Evolutionary conservation across 805 yeast species (phyloP).

Genomic region (Candida pseudofarinosa): DNA sequence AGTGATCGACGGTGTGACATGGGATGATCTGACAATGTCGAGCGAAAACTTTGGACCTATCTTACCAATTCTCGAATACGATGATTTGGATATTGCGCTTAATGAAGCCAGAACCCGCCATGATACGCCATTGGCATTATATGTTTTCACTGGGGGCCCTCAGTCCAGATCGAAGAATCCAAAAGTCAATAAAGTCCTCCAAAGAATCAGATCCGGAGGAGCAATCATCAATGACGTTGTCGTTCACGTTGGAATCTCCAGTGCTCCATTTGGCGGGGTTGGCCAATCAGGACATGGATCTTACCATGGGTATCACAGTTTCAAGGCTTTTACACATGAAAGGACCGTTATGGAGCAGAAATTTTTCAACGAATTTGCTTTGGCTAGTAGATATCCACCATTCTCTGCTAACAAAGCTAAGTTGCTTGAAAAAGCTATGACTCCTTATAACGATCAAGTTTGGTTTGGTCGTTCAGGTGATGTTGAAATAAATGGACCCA

Average conservation of each 20-base stretch:
- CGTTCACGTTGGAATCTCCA: conserved; percentile 61
- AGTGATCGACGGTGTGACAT: conserved; percentile 55
- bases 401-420: conserved; percentile 33
- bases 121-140: conserved; percentile 80
- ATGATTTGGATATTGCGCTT: conserved; percentile 41
- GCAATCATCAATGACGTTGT: conserved; percentile 66
- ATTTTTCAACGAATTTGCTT: conserved; percentile 55
- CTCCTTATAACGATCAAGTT: conserved; percentile 27
- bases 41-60: conserved; percentile 84
- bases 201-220: conserved; percentile 67
- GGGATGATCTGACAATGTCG: conserved; percentile 69
- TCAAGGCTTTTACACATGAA: conserved; percentile 66
- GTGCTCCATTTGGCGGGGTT: conserved; percentile 88
- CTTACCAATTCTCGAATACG: conserved; percentile 64
- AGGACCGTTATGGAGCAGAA: conserved; percentile 65
- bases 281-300: conserved; percentile 81
- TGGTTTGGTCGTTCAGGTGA: conserved; percentile 39
- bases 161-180: conserved; percentile 44
- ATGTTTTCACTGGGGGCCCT: conserved; percentile 54
- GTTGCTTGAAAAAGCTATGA: conserved; percentile 22
- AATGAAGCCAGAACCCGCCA: conserved; percentile 41
- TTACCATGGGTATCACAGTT: conserved; percentile 65
- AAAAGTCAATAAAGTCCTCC: conserved; percentile 39
- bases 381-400: conserved; percentile 69
- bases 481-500: conserved; percentile 32